Conservation (phyloP, 371 early-diverging fungal genomes). For the Lichtheimia hyalospora region DNA sequence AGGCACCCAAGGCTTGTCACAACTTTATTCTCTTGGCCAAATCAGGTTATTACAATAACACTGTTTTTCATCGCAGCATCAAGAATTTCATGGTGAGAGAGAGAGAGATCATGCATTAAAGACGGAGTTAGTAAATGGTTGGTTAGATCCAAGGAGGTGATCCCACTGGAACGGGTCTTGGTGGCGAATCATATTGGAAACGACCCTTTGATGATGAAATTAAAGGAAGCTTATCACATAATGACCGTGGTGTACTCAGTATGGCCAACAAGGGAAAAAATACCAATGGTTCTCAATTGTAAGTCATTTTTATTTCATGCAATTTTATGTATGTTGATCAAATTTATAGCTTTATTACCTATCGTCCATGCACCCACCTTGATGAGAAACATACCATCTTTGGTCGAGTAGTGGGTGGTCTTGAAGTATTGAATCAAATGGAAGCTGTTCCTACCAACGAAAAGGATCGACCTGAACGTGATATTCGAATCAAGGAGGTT, state of each 20-base stretch:
- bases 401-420: conserved; percentile 84
- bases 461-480: conserved; percentile 70
- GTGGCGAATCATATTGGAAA: conserved; percentile 85
- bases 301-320: conserved; percentile 27
- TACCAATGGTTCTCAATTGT: conserved; percentile 90
- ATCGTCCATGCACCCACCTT: conserved; percentile 76
- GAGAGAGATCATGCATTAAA: not conserved
- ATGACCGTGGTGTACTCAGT: conserved; percentile 74
- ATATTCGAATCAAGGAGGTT: conserved; percentile 73
- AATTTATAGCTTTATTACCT: conserved; percentile 77
- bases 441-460: conserved; percentile 75
- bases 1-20: conserved; percentile 83
- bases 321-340: not conserved
- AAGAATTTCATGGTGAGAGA: conserved; percentile 81
- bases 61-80: conserved; percentile 87
- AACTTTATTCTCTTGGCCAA: conserved; percentile 90
- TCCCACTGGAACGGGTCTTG: conserved; percentile 89
- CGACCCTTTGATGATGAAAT: conserved; percentile 83
- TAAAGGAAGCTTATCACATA: conserved; percentile 71
- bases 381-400: conserved; percentile 93
- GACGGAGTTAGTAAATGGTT: not conserved
- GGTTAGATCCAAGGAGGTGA: conserved; percentile 90
- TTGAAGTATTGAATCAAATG: conserved; percentile 79
- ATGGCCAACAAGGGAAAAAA: conserved; percentile 92
- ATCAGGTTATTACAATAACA: conserved; percentile 79